Evolutionary conservation across 1,284 basidiomycete species (phyloP).

Genomic region (Tremellales sp.): DNA sequence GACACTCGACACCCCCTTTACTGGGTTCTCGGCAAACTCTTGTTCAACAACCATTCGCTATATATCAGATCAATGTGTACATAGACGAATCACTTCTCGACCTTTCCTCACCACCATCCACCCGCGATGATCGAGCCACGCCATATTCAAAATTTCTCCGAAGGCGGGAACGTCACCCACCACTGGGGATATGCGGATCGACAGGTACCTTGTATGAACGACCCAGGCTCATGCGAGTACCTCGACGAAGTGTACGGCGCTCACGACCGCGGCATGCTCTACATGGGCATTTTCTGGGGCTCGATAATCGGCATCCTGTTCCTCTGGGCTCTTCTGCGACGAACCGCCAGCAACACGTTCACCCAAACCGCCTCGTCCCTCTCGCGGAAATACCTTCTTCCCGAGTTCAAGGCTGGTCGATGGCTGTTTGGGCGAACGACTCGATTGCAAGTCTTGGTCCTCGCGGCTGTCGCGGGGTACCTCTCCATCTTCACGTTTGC

Average conservation of each 20-base stretch:
- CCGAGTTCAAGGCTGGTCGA: constrained; percentile 11
- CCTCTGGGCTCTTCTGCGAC: constrained; percentile 13
- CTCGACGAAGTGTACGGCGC: constrained; percentile 32
- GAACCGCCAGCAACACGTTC: not conserved
- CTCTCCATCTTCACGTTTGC: constrained; percentile 30
- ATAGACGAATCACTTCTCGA: not conserved
- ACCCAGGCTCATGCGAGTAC: constrained; percentile 32
- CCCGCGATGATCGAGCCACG: constrained; percentile 13
- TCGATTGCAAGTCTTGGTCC: constrained; percentile 24
- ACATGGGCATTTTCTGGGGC: constrained; percentile 26
- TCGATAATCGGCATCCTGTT: constrained; percentile 19
- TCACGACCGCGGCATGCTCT: constrained; percentile 32
- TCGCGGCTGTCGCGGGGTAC: constrained; percentile 17
- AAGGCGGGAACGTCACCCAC: constrained; percentile 17
- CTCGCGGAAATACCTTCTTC: constrained; percentile 10
- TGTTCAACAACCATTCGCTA: not conserved
- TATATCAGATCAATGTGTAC: not conserved
- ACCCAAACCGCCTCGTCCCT: constrained; percentile 6
- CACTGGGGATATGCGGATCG: constrained; percentile 35
- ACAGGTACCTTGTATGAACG: constrained; percentile 31
- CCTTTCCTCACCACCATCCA: not conserved
- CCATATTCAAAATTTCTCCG: constrained; percentile 29
- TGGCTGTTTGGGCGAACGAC: constrained; percentile 29
- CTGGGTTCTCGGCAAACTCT: not conserved
- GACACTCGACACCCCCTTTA: too few species aligned